Base-by-base conservation (phyloP, 768 basidiomycete genomes). In the Amanita rubescens region DNA sequence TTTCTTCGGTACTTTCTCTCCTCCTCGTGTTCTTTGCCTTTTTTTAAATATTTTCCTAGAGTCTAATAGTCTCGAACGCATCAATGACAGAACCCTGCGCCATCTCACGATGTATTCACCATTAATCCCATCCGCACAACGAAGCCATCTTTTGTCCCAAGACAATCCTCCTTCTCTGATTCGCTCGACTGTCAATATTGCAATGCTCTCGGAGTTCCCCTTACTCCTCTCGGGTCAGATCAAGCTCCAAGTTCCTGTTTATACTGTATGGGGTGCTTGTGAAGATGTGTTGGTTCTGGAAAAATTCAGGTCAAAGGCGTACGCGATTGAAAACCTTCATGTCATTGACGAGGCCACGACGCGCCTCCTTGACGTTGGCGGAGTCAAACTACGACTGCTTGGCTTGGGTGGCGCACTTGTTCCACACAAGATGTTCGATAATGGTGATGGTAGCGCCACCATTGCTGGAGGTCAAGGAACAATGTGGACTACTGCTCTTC, bases 391-490 rank as follows among this genome's bases (percentile, higher is more conserved):
- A 54, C 82, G 96, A 35, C 77, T 99, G 38, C 82, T 99, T n/a
- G 96, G 95, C 37, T 77, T 99, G 24, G 96, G 96, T 8, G 96
- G 96, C 50, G 94, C 94, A 2, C 80, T 97, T 38, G 93, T 96
- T 5, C 82, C 85, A 38, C 94, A 97, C 75, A 97, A 97, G 68
- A 80, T 93, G 76, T 93, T 94, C 61, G 89, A 92, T 70, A 93
- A 93, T 58, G 90, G 95, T 0, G 91, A 95, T 45, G 95, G 94
- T 3, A 83, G 74, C 42, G 94, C 92, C 10, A 97, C 95, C n/a
- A 96, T 99, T 58, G 95, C 96, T 0, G 96, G 96, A 33, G 96
- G 94, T 1, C 88, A 92, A 63, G 96, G 96, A 27, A 98, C 94
- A 17, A 95, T 98, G 86, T 99, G 96, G 96, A 90, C 92, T 0